phyloP scores from a whole-genome alignment of 495 filamentous ascomycete genomes.

The Penicillium egyptiacum region DNA sequence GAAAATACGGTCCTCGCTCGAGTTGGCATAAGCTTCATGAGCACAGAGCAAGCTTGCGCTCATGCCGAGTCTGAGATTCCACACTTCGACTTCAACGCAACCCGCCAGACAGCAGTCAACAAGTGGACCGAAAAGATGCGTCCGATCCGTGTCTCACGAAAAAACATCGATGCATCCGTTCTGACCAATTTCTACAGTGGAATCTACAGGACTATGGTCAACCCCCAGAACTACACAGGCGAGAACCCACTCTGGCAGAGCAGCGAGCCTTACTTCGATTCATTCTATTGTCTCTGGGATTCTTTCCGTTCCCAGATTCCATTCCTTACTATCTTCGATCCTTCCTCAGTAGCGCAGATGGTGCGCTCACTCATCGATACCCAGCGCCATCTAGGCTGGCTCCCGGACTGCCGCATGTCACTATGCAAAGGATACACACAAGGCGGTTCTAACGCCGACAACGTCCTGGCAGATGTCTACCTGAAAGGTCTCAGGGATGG shows the following conservation, averaged over 20 bases:
- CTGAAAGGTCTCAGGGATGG: slow-evolving; percentile 63
- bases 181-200: slow-evolving; percentile 58
- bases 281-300: slow-evolving; percentile 59
- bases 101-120: slow-evolving; percentile 42
- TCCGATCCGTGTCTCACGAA: slow-evolving; percentile 46
- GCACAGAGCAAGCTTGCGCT: slow-evolving; percentile 59
- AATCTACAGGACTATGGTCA: slow-evolving; percentile 58
- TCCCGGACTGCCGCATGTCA: slow-evolving; percentile 65
- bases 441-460: slow-evolving; percentile 75
- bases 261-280: slow-evolving; percentile 61
- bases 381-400: slow-evolving; percentile 66
- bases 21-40: slow-evolving; percentile 73
- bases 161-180: slow-evolving; percentile 57
- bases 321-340: slow-evolving; percentile 67
- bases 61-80: slow-evolving; percentile 64
- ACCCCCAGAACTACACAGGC: slow-evolving; percentile 72
- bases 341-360: slow-evolving; percentile 58
- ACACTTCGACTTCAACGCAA: slow-evolving; percentile 44
- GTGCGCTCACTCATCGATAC: slow-evolving; percentile 72
- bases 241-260: slow-evolving; percentile 73
- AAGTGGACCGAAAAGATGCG: slow-evolving; percentile 56
- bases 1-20: slow-evolving; percentile 54
- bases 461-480: slow-evolving; percentile 73
- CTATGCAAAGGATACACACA: slow-evolving; percentile 70
- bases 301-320: slow-evolving; percentile 65